phyloP scores from a whole-genome alignment of 768 basidiomycete species.

The Tulasnella sp. region DNA sequence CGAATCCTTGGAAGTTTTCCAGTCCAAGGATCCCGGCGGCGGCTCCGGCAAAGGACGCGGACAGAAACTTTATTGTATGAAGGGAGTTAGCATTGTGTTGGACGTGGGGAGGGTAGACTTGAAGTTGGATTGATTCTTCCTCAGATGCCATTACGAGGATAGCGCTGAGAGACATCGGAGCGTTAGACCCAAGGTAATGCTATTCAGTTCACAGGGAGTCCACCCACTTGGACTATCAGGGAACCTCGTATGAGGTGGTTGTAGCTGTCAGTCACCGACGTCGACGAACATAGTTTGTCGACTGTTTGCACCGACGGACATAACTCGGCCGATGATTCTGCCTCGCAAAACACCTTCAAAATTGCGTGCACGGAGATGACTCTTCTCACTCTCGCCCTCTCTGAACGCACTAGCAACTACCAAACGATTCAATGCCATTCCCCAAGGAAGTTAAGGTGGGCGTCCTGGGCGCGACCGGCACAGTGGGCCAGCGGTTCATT shows the following conservation, averaged over 20 bases:
- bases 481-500: constrained; percentile 93
- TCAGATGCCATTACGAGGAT: constrained; percentile 10
- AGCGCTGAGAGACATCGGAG: too few relatives aligned
- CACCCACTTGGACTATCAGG: too few relatives aligned
- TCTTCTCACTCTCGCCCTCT: neutral
- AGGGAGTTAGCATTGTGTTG: constrained; percentile 44
- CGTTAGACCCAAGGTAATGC: too few relatives aligned
- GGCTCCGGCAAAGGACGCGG: constrained; percentile 75
- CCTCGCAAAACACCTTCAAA: neutral
- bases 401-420: neutral
- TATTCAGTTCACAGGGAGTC: too few relatives aligned
- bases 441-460: constrained; percentile 37
- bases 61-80: constrained; percentile 60
- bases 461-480: constrained; percentile 80
- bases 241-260: too few relatives aligned
- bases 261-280: too few relatives aligned
- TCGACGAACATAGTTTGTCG: constrained; percentile 7
- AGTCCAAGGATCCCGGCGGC: constrained; percentile 82
- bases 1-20: constrained; percentile 72
- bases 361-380: neutral
- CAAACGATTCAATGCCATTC: constrained; percentile 24
- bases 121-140: constrained; percentile 9
- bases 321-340: neutral
- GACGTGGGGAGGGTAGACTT: constrained; percentile 51
- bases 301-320: neutral